Conservation (phyloP, 75 land plant species). For the Pinus tabuliformis region DNA sequence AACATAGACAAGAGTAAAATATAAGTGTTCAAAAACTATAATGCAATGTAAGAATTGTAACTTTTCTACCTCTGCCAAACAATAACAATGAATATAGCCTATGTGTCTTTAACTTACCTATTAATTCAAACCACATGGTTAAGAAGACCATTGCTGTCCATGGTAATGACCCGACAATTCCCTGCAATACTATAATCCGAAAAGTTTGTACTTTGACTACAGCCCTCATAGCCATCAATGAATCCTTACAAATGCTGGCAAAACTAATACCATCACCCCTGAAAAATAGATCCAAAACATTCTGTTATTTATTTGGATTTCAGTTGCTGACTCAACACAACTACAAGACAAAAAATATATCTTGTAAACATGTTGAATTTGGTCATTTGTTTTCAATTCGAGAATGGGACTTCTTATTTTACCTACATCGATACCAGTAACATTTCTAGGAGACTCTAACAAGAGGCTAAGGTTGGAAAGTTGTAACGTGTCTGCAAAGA, state of each 20-base stretch:
- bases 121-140: conserved; percentile 98
- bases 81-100: background rate
- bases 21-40: background rate
- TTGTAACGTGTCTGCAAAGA: background rate
- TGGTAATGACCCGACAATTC: conserved; percentile 96
- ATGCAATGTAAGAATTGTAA: background rate
- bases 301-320: background rate
- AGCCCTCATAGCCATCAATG: conserved; percentile 73
- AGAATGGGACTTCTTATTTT: background rate
- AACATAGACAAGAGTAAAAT: background rate
- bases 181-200: conserved; percentile 94
- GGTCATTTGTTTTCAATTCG: background rate
- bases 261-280: conserved; percentile 26
- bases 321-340: background rate
- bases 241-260: conserved; percentile 64
- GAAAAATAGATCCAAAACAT: conserved; percentile 8
- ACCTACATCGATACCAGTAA: background rate
- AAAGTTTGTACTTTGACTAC: conserved; percentile 82
- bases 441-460: background rate
- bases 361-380: background rate
- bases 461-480: background rate
- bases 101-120: conserved; percentile 44
- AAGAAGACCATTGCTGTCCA: conserved; percentile 99
- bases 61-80: background rate
- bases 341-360: background rate